Conservation (phyloP, 257 asterid genomes). For the Nemophila menziesii region DNA sequence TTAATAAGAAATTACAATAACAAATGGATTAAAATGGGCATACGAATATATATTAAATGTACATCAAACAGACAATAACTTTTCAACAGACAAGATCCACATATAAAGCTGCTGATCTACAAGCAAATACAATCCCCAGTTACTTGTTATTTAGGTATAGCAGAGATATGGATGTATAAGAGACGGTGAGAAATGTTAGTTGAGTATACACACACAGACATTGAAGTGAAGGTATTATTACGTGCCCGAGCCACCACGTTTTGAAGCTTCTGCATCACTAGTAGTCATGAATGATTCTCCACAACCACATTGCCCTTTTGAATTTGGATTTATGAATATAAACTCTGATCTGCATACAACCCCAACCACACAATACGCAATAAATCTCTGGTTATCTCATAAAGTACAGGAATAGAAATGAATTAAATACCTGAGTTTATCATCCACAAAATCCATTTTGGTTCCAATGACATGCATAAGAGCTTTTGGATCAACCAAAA, state of each 20-base stretch:
- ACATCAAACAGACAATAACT: not conserved
- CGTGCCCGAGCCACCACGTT: conserved; percentile 34
- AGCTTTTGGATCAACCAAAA: conserved; percentile 33
- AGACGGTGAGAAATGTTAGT: conserved; percentile 1
- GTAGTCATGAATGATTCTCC: conserved; percentile 93
- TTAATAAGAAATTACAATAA: not conserved
- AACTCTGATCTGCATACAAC: conserved; percentile 66
- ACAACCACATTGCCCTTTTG: conserved; percentile 88
- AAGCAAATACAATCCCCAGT: not conserved
- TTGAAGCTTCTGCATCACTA: conserved; percentile 65
- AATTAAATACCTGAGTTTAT: conserved; percentile 22
- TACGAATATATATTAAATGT: not conserved
- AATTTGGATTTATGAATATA: conserved; percentile 80
- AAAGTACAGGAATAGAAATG: conserved; percentile 6
- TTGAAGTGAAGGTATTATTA: conserved; percentile 9
- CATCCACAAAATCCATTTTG: conserved; percentile 36
- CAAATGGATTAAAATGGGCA: too few species aligned
- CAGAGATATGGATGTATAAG: not conserved
- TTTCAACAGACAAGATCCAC: not conserved
- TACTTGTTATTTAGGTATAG: not conserved
- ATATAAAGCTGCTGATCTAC: not conserved
- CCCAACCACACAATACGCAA: not conserved
- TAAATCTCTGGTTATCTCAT: not conserved
- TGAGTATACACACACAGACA: not conserved
- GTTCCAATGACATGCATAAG: conserved; percentile 33